Evolutionary conservation across 345 rosid species (phyloP).

Genomic region (Populus ilicifolia): DNA sequence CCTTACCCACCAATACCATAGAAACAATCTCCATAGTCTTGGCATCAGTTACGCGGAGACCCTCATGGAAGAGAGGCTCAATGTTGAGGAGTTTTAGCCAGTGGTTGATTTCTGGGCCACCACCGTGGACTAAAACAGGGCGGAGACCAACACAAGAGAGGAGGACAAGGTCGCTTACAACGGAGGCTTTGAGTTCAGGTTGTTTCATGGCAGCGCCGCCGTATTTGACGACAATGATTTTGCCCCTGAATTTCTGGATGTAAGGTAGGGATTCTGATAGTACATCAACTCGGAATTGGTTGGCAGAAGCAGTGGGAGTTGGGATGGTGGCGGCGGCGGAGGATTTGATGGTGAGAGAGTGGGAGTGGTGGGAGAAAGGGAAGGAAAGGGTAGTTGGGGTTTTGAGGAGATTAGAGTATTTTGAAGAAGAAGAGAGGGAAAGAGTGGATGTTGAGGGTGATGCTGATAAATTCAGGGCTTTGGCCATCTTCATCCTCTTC

Average conservation of each 20-base stretch:
- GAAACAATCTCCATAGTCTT: conserved; percentile 92
- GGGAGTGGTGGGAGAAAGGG: not conserved
- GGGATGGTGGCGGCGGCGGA: not conserved
- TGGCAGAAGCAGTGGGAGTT: conserved; percentile 1
- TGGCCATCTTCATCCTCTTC: not conserved
- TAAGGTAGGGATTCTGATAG: conserved; percentile 90
- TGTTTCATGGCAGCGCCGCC: conserved; percentile 97
- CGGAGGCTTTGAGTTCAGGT: conserved; percentile 63
- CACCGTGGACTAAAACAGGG: conserved; percentile 88
- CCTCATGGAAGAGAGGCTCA: conserved; percentile 63
- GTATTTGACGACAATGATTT: conserved; percentile 84
- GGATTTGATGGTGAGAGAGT: conserved; percentile 10
- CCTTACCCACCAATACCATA: conserved; percentile 87
- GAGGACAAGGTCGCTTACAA: conserved; percentile 72
- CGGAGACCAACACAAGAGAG: conserved; percentile 86
- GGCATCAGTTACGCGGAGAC: conserved; percentile 86
- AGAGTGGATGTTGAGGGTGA: not conserved
- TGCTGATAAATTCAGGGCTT: conserved; percentile 5
- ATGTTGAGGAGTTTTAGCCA: conserved; percentile 66
- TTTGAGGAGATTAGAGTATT: not conserved
- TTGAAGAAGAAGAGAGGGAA: not conserved
- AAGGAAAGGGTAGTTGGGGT: not conserved
- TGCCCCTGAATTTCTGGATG: conserved; percentile 86
- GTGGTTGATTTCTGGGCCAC: conserved; percentile 83
- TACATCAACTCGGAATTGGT: conserved; percentile 60